These are phyloP conservation scores for Suhomyces pyralidae DNA, from an alignment of 805 yeast species.

Conservation along the genomic window DNA sequence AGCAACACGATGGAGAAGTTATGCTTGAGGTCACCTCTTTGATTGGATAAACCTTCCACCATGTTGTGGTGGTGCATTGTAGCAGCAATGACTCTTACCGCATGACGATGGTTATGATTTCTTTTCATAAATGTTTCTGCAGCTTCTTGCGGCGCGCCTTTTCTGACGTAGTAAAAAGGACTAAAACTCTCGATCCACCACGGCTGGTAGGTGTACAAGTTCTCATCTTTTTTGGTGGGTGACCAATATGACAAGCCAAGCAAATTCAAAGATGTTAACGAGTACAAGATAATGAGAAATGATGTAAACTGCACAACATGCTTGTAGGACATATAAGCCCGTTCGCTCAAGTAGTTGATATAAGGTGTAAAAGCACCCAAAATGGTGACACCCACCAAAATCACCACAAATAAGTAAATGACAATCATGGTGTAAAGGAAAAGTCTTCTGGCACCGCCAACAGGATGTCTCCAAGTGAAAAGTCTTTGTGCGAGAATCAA, in stretches of 20 bases:
- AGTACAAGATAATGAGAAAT: conserved; percentile 40
- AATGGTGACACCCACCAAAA: conserved; percentile 63
- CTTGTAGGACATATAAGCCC: conserved; percentile 48
- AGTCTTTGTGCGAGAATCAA: conserved; percentile 67
- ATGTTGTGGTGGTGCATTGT: conserved; percentile 40
- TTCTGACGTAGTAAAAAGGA: conserved; percentile 58
- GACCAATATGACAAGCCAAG: conserved; percentile 52
- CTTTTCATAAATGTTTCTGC: conserved; percentile 44
- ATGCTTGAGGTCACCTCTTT: conserved; percentile 45
- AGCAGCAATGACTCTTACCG: conserved; percentile 60
- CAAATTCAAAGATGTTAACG: conserved; percentile 50
- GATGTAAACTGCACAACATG: conserved; percentile 28
- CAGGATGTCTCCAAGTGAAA: conserved; percentile 77
- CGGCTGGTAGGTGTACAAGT: conserved; percentile 63
- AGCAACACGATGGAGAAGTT: conserved; percentile 49
- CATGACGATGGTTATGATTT: conserved; percentile 47
- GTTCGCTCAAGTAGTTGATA: conserved; percentile 47
- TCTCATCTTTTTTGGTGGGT: conserved; percentile 50
- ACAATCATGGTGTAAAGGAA: conserved; percentile 51
- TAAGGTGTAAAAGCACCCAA: conserved; percentile 61
- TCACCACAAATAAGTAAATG: conserved; percentile 52
- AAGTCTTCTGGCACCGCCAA: conserved; percentile 50
- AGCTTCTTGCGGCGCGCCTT: conserved; percentile 49
- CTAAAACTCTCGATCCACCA: conserved; percentile 72
- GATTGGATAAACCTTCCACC: conserved; percentile 38